Evolutionary conservation across 106 monocot genomes (phyloP).

Genomic region (Allium fistulosum): DNA sequence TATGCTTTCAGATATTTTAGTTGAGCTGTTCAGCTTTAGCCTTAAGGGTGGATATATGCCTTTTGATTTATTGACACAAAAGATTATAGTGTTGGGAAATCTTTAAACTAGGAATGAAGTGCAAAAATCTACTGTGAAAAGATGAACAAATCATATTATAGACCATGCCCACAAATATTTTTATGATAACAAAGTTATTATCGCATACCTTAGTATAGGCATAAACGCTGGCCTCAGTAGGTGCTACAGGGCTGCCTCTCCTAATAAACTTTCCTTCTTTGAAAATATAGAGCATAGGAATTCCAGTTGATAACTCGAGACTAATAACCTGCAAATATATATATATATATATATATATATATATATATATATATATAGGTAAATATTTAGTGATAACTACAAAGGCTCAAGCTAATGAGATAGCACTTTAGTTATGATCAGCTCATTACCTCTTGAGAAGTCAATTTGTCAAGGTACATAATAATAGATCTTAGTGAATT

Average conservation of each 20-base stretch:
- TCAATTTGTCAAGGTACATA: conserved; percentile 93
- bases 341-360: too few relatives aligned
- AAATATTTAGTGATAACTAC: neutral
- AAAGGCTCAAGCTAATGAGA: neutral
- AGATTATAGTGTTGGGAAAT: too few relatives aligned
- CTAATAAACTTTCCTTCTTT: conserved; percentile 89
- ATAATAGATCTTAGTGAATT: conserved; percentile 94
- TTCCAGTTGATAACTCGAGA: conserved; percentile 87
- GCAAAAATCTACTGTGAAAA: too few relatives aligned
- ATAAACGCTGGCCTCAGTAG: conserved; percentile 86
- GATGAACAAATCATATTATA: too few relatives aligned
- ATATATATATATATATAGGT: neutral
- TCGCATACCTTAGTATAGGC: conserved; percentile 78
- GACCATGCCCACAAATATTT: too few relatives aligned
- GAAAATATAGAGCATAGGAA: conserved; percentile 95
- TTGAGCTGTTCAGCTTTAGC: too few relatives aligned
- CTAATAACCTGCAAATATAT: conserved; percentile 60
- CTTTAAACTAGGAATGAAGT: too few relatives aligned
- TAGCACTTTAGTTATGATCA: neutral
- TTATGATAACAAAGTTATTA: too few relatives aligned
- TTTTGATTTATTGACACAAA: too few relatives aligned
- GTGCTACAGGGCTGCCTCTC: conserved; percentile 80
- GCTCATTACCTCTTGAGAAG: conserved; percentile 71
- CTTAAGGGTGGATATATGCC: too few relatives aligned
- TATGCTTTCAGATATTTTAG: too few relatives aligned